Percentiles rank a stretch among this genome's conserved stretches.
Conservation (phyloP, 768 basidiomycete genomes). For the Tulasnella sp. region DNA sequence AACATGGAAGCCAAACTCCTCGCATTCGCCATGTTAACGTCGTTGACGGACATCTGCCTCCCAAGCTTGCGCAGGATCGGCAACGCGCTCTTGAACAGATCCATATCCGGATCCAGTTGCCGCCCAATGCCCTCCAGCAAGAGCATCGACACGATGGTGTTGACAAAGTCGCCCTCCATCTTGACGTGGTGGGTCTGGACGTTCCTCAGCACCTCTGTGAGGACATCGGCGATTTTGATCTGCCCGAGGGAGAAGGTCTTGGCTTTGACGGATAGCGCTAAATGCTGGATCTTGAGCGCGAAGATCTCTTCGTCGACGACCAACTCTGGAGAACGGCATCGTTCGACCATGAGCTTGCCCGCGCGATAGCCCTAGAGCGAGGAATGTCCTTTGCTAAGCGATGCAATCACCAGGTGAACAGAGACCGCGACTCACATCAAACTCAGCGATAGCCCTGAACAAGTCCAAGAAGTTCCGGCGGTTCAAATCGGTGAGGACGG, state of each 20-base stretch:
- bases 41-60: slow-evolving; percentile 75
- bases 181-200: slow-evolving; percentile 92
- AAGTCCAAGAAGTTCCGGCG: slow-evolving; percentile 92
- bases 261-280: slow-evolving; percentile 84
- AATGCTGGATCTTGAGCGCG: slow-evolving; percentile 94
- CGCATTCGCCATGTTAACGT: slow-evolving; percentile 47
- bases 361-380: slow-evolving; percentile 59
- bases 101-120: slow-evolving; percentile 81
- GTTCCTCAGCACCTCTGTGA: slow-evolving; percentile 75
- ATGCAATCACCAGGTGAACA: not conserved
- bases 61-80: slow-evolving; percentile 90
- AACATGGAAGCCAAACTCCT: slow-evolving; percentile 71
- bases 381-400: too few relatives aligned
- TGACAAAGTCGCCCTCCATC: slow-evolving; percentile 98
- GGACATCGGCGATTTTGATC: slow-evolving; percentile 89
- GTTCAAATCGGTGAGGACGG: slow-evolving; percentile 70
- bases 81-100: slow-evolving; percentile 89
- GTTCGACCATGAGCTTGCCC: slow-evolving; percentile 92
- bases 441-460: slow-evolving; percentile 90
- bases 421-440: slow-evolving; percentile 46
- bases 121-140: slow-evolving; percentile 93
- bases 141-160: slow-evolving; percentile 90
- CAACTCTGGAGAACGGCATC: slow-evolving; percentile 82
- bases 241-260: slow-evolving; percentile 97
- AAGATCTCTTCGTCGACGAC: slow-evolving; percentile 90